phyloP scores from a whole-genome alignment of 257 asterid genomes.

The Solanum dulcamara region DNA sequence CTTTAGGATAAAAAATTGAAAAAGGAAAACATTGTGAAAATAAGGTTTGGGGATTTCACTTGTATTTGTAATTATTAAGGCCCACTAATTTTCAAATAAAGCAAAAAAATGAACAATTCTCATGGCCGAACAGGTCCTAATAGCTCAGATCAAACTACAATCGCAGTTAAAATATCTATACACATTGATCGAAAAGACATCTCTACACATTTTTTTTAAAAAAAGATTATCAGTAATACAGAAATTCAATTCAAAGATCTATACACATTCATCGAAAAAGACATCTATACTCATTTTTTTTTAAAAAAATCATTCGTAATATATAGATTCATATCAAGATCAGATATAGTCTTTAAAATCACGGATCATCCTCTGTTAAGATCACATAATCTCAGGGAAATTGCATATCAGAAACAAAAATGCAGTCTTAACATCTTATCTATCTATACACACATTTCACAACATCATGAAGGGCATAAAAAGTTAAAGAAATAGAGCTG shows the following conservation, averaged over 20 bases:
- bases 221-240: not conserved
- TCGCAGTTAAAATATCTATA: not conserved
- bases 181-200: not conserved
- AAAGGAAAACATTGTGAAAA: no score
- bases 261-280: not conserved
- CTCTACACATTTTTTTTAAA: not conserved
- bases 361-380: not conserved
- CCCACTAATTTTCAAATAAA: no score
- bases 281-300: not conserved
- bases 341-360: not conserved
- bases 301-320: not conserved
- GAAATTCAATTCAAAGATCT: not conserved
- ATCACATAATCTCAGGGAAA: not conserved
- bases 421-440: not conserved
- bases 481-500: not conserved
- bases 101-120: no score
- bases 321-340: not conserved
- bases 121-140: not conserved
- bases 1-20: no score
- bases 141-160: not conserved
- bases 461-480: not conserved
- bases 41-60: no score
- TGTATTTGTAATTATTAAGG: no score
- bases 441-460: not conserved
- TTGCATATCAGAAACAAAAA: not conserved